Evolutionary conservation across 805 yeast genomes (phyloP).

Genomic region (Candida sithepensis): DNA sequence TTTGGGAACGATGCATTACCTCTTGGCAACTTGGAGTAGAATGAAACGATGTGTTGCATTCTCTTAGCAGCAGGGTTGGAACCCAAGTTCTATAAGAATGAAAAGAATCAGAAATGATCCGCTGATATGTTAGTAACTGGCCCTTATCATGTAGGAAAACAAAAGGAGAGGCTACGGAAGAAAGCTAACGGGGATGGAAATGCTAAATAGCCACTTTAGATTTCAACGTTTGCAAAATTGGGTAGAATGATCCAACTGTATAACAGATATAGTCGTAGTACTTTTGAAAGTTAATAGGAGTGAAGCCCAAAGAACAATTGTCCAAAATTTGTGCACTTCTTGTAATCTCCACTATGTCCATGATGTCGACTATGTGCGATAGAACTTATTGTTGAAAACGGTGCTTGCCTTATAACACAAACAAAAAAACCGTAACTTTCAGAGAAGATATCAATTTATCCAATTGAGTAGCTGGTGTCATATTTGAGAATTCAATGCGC

Average conservation of each 20-base stretch:
- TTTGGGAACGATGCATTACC: conserved; percentile 79
- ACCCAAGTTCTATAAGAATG: conserved; percentile 68
- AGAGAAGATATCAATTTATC: neutral
- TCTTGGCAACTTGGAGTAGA: conserved; percentile 94
- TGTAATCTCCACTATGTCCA: neutral
- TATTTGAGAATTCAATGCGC: no score
- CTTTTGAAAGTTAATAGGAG: no score
- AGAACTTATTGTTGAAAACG: no score
- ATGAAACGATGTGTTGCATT: conserved; percentile 89
- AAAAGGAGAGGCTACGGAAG: neutral
- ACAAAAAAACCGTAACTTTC: neutral
- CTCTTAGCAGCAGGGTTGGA: conserved; percentile 96
- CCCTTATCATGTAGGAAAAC: neutral
- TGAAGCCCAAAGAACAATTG: no score
- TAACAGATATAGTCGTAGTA: no score
- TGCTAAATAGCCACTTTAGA: no score
- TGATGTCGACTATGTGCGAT: neutral
- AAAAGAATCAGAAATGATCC: neutral
- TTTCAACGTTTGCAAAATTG: no score
- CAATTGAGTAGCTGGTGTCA: neutral
- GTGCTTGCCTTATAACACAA: no score
- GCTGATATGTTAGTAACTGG: conserved; percentile 14
- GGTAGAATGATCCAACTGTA: no score
- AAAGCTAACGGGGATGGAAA: no score
- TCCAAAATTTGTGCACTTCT: no score